phyloP scores from a whole-genome alignment of 2,329 filamentous ascomycete species.

The Tolypocladium album region DNA sequence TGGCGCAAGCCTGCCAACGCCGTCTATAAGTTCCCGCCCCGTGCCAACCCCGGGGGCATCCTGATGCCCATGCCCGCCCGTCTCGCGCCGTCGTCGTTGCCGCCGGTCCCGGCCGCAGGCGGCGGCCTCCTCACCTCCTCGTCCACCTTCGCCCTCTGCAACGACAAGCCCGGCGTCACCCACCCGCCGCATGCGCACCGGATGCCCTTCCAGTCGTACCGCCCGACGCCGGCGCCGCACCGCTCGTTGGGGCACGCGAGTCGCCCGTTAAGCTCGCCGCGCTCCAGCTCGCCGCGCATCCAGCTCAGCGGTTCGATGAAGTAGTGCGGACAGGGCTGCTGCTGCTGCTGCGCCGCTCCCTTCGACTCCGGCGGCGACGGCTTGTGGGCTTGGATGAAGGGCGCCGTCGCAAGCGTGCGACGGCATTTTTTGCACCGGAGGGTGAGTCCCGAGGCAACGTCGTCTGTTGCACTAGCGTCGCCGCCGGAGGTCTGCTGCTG shows the following conservation, averaged over 20 bases:
- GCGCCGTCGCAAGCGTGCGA: slow-evolving; percentile 42
- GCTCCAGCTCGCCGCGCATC: slow-evolving; percentile 80
- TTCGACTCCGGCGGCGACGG: not conserved
- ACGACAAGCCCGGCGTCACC: slow-evolving; percentile 82
- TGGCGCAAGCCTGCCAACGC: not conserved
- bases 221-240: slow-evolving; percentile 75
- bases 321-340: slow-evolving; percentile 63
- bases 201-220: slow-evolving; percentile 95
- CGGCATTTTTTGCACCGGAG: slow-evolving; percentile 89
- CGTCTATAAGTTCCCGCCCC: slow-evolving; percentile 1
- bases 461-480: not conserved
- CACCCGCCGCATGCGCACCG: slow-evolving; percentile 84
- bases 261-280: slow-evolving; percentile 72
- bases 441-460: slow-evolving; percentile 10
- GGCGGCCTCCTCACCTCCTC: slow-evolving; percentile 33
- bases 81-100: slow-evolving; percentile 7
- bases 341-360: slow-evolving; percentile 4
- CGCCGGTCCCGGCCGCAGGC: slow-evolving; percentile 8
- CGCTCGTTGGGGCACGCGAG: slow-evolving; percentile 69
- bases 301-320: slow-evolving; percentile 89
- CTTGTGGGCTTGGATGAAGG: slow-evolving; percentile 57
- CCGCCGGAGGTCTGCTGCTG: slow-evolving; percentile 19
- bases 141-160: slow-evolving; percentile 75
- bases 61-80: slow-evolving; percentile 35
- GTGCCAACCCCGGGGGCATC: slow-evolving; percentile 36